phyloP scores from a whole-genome alignment of 345 rosid genomes.

The Adansonia digitata region DNA sequence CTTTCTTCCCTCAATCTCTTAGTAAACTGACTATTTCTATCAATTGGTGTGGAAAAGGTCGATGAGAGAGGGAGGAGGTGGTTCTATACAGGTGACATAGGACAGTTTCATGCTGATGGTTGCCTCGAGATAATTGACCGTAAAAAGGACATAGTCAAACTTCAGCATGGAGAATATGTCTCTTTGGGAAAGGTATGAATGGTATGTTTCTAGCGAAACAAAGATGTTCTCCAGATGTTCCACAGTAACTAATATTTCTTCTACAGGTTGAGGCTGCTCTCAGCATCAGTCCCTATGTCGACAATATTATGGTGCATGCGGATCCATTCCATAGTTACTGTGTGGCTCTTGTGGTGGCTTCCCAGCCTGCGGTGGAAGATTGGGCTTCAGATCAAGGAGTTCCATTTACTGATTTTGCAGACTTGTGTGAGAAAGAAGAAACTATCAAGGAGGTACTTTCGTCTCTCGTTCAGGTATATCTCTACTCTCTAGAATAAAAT shows the following conservation, averaged over 20 bases:
- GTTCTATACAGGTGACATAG: constrained; percentile 98
- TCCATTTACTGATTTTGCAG: constrained; percentile 40
- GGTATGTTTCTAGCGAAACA: constrained; percentile 2
- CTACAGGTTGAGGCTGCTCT: constrained; percentile 89
- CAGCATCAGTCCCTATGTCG: constrained; percentile 60
- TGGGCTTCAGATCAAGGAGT: constrained; percentile 83
- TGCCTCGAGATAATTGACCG: constrained; percentile 98
- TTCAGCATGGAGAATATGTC: constrained; percentile 98
- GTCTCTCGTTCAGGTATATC: constrained; percentile 67
- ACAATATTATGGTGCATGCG: constrained; percentile 88
- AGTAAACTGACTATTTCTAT: not conserved
- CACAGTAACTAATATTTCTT: constrained; percentile 15
- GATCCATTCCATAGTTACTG: constrained; percentile 88
- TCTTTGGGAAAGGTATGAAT: constrained; percentile 85
- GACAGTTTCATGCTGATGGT: constrained; percentile 86
- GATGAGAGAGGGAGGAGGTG: constrained; percentile 93
- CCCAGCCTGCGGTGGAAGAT: constrained; percentile 58
- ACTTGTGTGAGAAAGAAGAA: constrained; percentile 60
- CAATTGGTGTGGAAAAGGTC: constrained; percentile 43
- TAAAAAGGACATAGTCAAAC: constrained; percentile 93
- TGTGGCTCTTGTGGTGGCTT: constrained; percentile 81
- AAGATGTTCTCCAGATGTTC: constrained; percentile 1
- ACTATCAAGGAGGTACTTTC: constrained; percentile 66
- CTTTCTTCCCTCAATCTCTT: not conserved
- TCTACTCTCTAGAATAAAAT: constrained; percentile 1